Evolutionary conservation across 2,329 filamentous ascomycete species (phyloP), one percentile per base, ranked within the genome.

Genomic region (Exophiala sp.): DNA sequence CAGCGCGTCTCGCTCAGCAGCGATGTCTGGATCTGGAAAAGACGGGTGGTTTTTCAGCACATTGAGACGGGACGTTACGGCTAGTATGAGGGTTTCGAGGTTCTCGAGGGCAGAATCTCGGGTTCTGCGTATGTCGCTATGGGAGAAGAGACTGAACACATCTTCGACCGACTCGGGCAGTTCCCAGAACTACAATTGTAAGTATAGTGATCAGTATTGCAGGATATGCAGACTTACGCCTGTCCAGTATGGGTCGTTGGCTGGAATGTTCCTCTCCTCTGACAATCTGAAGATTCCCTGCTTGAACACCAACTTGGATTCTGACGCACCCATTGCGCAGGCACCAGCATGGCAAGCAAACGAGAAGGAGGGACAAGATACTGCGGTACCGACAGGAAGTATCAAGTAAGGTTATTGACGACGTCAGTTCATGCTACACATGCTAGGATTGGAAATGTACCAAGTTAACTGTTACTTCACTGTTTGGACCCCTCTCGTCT

Each of bases 271-370:
- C 62, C 86, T 85, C 71, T 95, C 88, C 71, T 96, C 91, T n/a
- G 91, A 94, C 55, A 99, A 84, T 69, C 88, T 85, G 78, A 97
- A 96, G 76, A 97, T 95, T 74, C 91, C 92, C 75, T 95, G 89
- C 76, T 96, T 97, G 82, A 99, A 97, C 69, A 92, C 90, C 69
- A 97, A 85, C 81, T 97, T 97, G 67, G 92, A 97, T 77, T 97
- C 92, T 75, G 92, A 96, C 69, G 92, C 92, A 73, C 94, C 94
- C 94, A 99, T 99, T 52, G 66, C 69, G 48, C 46, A 54, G n/a
- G 32, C 24, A 29, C 24, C 24, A 29, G 24, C 24, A 29, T 29
- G 24, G 24, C 24, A 29, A 29, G 24, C 7, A 29, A 29, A 29
- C 24, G 24, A 29, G 5, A 8, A 8, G 5, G 24, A 29, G 24